Base-by-base conservation (phyloP, 192 early-diverging fungal species). In the Coemansia sp. region DNA sequence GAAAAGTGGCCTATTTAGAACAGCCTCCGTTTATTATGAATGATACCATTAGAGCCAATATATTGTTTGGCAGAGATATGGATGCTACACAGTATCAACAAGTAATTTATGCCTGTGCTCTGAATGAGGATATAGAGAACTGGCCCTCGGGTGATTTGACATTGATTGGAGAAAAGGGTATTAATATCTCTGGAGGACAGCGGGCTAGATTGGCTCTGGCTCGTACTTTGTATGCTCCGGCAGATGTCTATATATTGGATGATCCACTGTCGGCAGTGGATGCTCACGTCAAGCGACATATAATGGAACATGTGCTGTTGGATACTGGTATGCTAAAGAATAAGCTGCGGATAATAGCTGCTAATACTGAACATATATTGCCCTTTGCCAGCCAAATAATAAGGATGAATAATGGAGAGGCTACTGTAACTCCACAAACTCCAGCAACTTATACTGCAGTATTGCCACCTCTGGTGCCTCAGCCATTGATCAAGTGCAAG, bases 201-300 rank as follows among this genome's bases (percentile, higher is more conserved):
- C 85, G 85, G 43, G 83, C 79, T 21, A 76, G 90, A 43, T 65
- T 92, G n/a, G 75, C 82, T 0, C 52, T 89, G 9, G 88, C 89
- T 60, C 79, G 89, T 50, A 86, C 88, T 0, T 65, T 86, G 0
- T 88, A 88, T 62, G 47, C 71, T 1, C 66, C 84, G 2, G 84
- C 86, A 7, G 84, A 85, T 45, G 75, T 89, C 8, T 63, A 59
- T 49, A 17, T 73, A 17, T 21, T 73, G 1, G 71, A 73, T 22
- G 65, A 73, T 21, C 19, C 67, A 4, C 57, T 73, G 11, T 63
- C 65, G 4, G 71, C 65, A 8, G 71, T 73, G 22, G 71, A 73
- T 58, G 60, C 57, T 1, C 43, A 63, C 1, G 71, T 73, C 6
- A 65, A 57, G 14, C 22, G 61, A 17, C 60, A 73, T 5, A n/a